A percentile compares a stretch with the other conserved stretches of the same genome.
Evolutionary conservation across 2,329 filamentous ascomycete genomes (phyloP).

Genomic region (Xylariaceae sp.): DNA sequence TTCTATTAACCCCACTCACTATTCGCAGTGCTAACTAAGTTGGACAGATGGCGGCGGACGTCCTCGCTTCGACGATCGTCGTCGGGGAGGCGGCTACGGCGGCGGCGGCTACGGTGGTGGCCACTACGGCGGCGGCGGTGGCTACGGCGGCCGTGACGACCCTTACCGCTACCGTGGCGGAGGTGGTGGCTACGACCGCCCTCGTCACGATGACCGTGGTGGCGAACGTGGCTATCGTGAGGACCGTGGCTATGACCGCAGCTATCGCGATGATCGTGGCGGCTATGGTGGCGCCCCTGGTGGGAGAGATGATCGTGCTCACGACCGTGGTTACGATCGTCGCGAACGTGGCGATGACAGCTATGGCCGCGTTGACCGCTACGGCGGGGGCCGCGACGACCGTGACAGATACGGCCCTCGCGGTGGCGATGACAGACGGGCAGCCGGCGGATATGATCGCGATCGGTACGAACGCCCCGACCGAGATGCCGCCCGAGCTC

Average conservation of each 20-base stretch:
- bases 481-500: slow-evolving; percentile 32
- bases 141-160: slow-evolving; percentile 51
- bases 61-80: slow-evolving; percentile 36
- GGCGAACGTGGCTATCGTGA: slow-evolving; percentile 40
- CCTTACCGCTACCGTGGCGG: slow-evolving; percentile 54
- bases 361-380: slow-evolving; percentile 27
- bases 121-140: slow-evolving; percentile 26
- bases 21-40: slow-evolving; percentile 19
- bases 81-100: slow-evolving; percentile 45
- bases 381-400: slow-evolving; percentile 25
- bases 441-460: slow-evolving; percentile 24
- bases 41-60: slow-evolving; percentile 34
- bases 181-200: slow-evolving; percentile 36
- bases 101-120: slow-evolving; percentile 35
- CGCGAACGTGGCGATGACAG: slow-evolving; percentile 36
- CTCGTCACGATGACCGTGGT: slow-evolving; percentile 38
- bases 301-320: slow-evolving; percentile 33
- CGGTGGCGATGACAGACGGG: slow-evolving; percentile 21
- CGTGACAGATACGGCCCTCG: slow-evolving; percentile 26
- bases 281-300: slow-evolving; percentile 23
- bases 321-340: slow-evolving; percentile 46
- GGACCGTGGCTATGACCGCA: slow-evolving; percentile 37
- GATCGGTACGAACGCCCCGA: slow-evolving; percentile 46
- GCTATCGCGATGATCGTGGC: slow-evolving; percentile 35
- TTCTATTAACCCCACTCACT: not conserved